These are phyloP conservation scores for Nitzschia putrida DNA, from an alignment of 108 stramenopile genomes.

Conservation along the genomic window DNA sequence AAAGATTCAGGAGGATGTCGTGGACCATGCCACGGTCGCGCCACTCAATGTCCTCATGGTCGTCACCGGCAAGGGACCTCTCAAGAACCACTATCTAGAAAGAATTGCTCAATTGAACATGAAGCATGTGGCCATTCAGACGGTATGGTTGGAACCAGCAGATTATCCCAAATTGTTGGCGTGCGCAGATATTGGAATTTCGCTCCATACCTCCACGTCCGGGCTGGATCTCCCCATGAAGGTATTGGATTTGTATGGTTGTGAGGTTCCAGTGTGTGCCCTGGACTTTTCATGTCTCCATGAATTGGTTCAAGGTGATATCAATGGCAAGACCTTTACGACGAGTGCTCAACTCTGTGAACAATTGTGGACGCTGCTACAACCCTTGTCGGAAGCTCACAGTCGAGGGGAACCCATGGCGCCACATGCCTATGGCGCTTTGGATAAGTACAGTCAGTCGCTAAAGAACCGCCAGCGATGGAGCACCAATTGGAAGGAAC, in stretches of 20 bases:
- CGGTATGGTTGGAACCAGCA: slow-evolving; percentile 90
- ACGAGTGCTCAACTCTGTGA: slow-evolving; percentile 58
- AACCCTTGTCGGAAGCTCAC: slow-evolving; percentile 21
- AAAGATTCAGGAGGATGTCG: slow-evolving; percentile 14
- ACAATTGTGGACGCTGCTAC: slow-evolving; percentile 64
- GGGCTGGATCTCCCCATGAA: slow-evolving; percentile 99
- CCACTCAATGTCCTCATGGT: slow-evolving; percentile 65
- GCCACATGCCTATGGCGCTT: slow-evolving; percentile 50
- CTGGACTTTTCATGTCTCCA: slow-evolving; percentile 79
- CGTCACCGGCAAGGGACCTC: slow-evolving; percentile 98
- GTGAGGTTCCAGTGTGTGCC: slow-evolving; percentile 93
- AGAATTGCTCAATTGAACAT: slow-evolving; percentile 56
- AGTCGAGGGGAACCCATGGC: neutral
- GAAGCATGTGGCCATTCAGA: slow-evolving; percentile 57
- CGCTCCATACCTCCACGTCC: slow-evolving; percentile 94
- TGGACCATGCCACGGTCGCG: neutral
- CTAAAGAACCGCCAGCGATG: slow-evolving; percentile 67
- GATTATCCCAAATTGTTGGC: slow-evolving; percentile 94
- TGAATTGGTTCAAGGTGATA: slow-evolving; percentile 90
- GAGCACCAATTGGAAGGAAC: slow-evolving; percentile 79
- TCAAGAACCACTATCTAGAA: slow-evolving; percentile 73
- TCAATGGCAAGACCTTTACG: slow-evolving; percentile 84
- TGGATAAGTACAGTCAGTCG: slow-evolving; percentile 54
- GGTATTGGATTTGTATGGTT: slow-evolving; percentile 97
- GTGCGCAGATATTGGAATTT: slow-evolving; percentile 89